Conservation (phyloP, 371 early-diverging fungal genomes). For the Syncephalastrum contaminatum region DNA sequence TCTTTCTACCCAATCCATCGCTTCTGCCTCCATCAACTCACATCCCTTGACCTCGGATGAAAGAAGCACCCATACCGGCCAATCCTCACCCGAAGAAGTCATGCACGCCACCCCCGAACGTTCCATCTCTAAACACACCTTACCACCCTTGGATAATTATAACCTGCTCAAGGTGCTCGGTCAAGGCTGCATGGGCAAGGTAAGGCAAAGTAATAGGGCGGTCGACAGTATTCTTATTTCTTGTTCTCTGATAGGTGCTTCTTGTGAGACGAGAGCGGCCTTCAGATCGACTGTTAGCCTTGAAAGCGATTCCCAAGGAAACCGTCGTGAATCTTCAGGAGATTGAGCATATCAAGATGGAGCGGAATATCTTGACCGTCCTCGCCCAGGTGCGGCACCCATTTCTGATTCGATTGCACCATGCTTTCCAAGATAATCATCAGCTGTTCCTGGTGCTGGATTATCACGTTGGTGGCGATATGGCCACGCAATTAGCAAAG, state of each 20-base stretch:
- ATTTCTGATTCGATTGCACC: slow-evolving; percentile 92
- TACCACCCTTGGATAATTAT: slow-evolving; percentile 41
- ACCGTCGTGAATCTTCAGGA: slow-evolving; percentile 86
- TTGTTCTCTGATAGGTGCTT: slow-evolving; percentile 58
- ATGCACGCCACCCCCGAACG: not conserved
- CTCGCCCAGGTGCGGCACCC: slow-evolving; percentile 70
- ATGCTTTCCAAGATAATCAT: slow-evolving; percentile 90
- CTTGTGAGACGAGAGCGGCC: slow-evolving; percentile 70
- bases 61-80: not conserved
- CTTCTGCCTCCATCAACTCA: not conserved
- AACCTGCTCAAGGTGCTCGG: slow-evolving; percentile 58
- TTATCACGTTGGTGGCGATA: slow-evolving; percentile 77
- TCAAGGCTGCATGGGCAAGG: slow-evolving; percentile 61
- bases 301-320: slow-evolving; percentile 96
- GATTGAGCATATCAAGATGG: slow-evolving; percentile 66
- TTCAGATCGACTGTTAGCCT: slow-evolving; percentile 71
- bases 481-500: slow-evolving; percentile 57
- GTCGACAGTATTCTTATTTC: slow-evolving; percentile 1
- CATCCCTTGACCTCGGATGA: no score
- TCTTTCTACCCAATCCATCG: not conserved
- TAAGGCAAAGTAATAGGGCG: slow-evolving; percentile 6
- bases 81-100: not conserved
- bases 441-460: slow-evolving; percentile 94
- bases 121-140: not conserved
- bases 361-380: slow-evolving; percentile 51